A percentile compares a stretch with the other conserved stretches of the same genome.
phyloP scores from a whole-genome alignment of 2,329 filamentous ascomycete genomes.

The Fusarium mangiferae region DNA sequence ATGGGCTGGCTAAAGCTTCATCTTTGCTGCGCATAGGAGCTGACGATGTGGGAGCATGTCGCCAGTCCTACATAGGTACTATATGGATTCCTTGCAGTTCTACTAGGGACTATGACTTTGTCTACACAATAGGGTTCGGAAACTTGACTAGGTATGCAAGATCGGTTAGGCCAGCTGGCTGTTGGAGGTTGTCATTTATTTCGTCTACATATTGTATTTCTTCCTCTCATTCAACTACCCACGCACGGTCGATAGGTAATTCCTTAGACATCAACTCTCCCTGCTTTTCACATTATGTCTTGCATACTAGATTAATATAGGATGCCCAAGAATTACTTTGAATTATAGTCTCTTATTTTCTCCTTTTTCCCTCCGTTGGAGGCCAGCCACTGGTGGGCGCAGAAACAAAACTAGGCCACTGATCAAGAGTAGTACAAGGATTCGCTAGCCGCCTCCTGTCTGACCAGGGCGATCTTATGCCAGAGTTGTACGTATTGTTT shows the following conservation, averaged over 20 bases:
- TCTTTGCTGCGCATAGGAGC: constrained; percentile 38
- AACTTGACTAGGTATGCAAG: neutral
- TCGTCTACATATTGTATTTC: constrained; percentile 22
- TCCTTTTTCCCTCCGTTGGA: neutral
- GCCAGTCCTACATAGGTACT: constrained; percentile 4
- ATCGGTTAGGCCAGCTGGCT: constrained; percentile 16
- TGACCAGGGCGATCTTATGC: neutral
- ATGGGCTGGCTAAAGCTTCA: constrained; percentile 37
- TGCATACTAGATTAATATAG: constrained; percentile 19
- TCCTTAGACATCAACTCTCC: constrained; percentile 17
- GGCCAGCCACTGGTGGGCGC: neutral
- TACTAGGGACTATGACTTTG: constrained; percentile 2
- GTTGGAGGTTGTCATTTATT: constrained; percentile 34
- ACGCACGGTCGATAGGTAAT: constrained; percentile 32
- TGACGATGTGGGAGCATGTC: constrained; percentile 27
- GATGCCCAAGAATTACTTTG: constrained; percentile 22
- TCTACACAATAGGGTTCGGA: neutral
- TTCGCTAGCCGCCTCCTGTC: neutral
- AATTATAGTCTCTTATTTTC: neutral
- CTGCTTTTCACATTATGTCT: constrained; percentile 18
- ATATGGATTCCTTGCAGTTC: neutral
- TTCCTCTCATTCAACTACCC: constrained; percentile 1
- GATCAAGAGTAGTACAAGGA: neutral
- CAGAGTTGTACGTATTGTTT: neutral
- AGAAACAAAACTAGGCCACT: neutral